Evolutionary conservation across 148 eudicot genomes (phyloP).

Genomic region (Chenopodium suecicum): DNA sequence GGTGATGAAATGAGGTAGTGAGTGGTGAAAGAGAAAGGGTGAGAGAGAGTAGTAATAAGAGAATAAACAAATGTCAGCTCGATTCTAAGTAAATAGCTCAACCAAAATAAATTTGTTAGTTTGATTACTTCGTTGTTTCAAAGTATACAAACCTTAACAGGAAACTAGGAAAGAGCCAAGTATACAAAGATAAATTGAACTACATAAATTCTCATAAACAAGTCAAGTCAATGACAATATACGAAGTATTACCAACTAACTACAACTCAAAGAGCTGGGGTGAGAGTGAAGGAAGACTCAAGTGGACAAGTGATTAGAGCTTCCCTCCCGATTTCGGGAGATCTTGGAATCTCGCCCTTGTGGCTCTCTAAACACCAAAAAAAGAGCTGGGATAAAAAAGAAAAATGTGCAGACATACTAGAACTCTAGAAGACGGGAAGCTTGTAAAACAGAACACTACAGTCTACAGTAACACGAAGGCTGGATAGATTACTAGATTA

Average conservation of each 20-base stretch:
- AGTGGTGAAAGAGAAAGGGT: no score
- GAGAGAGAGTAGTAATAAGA: no score
- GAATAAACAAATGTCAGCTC: no score
- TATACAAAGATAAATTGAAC: background rate
- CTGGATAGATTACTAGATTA: slow-evolving; percentile 1
- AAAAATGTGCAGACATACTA: background rate
- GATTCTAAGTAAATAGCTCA: background rate
- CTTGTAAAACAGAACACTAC: background rate
- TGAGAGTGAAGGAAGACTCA: no score
- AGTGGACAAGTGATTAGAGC: no score
- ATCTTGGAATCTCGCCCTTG: no score
- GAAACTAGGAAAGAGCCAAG: background rate
- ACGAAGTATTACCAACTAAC: background rate
- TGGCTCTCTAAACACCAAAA: no score
- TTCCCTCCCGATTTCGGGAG: no score
- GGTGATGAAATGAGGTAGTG: no score
- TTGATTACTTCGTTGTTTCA: background rate
- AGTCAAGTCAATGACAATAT: background rate
- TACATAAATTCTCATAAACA: background rate
- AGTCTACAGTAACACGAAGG: background rate
- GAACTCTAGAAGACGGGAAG: background rate
- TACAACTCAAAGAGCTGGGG: background rate
- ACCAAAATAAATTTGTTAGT: background rate
- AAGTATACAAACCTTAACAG: no score
- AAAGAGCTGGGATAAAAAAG: no score